Percentiles rank a stretch among this genome's conserved stretches.
Evolutionary conservation across 2,329 filamentous ascomycete species (phyloP).

Genomic region (Metarhizium sp.): DNA sequence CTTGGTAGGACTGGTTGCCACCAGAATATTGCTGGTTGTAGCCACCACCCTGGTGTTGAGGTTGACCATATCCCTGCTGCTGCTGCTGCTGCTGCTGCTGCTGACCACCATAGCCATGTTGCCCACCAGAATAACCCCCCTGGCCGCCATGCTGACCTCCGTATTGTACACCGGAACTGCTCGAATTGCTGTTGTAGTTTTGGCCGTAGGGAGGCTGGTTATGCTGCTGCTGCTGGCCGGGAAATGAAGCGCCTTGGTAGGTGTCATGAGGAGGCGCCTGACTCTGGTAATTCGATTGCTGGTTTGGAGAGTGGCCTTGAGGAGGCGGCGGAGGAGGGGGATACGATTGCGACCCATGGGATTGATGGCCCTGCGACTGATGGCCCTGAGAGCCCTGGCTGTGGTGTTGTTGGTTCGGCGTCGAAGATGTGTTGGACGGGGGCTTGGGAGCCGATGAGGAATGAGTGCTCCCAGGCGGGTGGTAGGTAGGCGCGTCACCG

Average conservation of each 20-base stretch:
- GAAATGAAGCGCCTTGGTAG: conserved; percentile 1
- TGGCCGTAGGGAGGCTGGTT: conserved; percentile 12
- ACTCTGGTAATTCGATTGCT: conserved; percentile 8
- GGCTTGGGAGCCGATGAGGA: conserved; percentile 16
- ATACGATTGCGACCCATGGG: conserved; percentile 9
- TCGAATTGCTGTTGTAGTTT: conserved; percentile 10
- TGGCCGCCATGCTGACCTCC: conserved; percentile 15
- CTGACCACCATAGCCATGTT: conserved; percentile 13
- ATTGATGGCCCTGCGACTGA: conserved; percentile 9
- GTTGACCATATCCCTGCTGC: conserved; percentile 3
- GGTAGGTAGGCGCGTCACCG: conserved; percentile 45
- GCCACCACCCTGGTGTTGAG: conserved; percentile 5
- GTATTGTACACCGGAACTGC: conserved; percentile 11
- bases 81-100: conserved; percentile 2
- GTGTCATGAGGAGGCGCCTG: conserved; percentile 1
- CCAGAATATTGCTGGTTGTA: conserved; percentile 18
- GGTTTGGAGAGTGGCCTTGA: conserved; percentile 11
- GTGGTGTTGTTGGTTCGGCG: conserved; percentile 18
- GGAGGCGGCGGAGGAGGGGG: conserved; percentile 10
- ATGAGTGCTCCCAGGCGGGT: conserved; percentile 22
- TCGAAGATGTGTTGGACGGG: conserved; percentile 12
- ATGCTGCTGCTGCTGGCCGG: conserved; percentile 7
- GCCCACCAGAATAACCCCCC: conserved; percentile 12
- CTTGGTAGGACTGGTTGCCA: conserved; percentile 16
- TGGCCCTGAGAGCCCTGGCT: conserved; percentile 12